Evolutionary conservation across 2,329 filamentous ascomycete genomes (phyloP), one percentile per base, ranked within the genome.

Genomic region (Aspergillus nomiae): DNA sequence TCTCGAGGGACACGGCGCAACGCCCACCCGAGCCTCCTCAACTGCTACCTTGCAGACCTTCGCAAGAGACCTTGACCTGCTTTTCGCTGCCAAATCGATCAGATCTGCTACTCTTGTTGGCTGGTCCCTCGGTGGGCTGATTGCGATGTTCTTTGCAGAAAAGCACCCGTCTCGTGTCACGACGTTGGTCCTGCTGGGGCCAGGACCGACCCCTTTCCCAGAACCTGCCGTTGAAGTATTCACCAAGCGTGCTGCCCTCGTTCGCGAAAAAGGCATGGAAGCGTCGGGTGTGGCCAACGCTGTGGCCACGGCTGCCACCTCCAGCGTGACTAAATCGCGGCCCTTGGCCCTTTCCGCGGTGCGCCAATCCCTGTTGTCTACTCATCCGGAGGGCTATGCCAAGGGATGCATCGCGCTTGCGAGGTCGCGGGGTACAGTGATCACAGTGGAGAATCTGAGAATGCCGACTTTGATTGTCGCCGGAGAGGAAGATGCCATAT

Each of bases 1-100:
- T 64, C 74, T 87, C 3, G 85, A 87, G 71, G 85, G 85, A 3
- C 85, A 86, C 64, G 85, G 85, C 0, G 74, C 84, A 8, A 84
- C 83, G 1, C 84, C 84, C 0, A 86, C 84, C 0, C 79, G 78
- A 10, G 80, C 84, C 0, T 72, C 78, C 2, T 81, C 75, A 56
- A 66, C 66, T 2, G 58, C 84, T 12, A 80, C 74, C 7, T 80
- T 87, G 43, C 67, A 72, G 0, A 82, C 78, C 0, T 79, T 84
- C 50, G 79, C 80, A 0, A 63, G 64, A 0, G 84, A 86, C 60
- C 68, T 86, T 1, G 59, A 71, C 69, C 4, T 51, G 10, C 28
- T 51, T 32, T 51, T 51, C 28, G 9, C 48, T 4, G 48, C 26
- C 9, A 51, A 51, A 51, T 51, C 48, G n/a, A 51, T 51, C 28